These are phyloP conservation scores for Suillus placidus DNA, from an alignment of 768 basidiomycete species.

Conservation along the genomic window DNA sequence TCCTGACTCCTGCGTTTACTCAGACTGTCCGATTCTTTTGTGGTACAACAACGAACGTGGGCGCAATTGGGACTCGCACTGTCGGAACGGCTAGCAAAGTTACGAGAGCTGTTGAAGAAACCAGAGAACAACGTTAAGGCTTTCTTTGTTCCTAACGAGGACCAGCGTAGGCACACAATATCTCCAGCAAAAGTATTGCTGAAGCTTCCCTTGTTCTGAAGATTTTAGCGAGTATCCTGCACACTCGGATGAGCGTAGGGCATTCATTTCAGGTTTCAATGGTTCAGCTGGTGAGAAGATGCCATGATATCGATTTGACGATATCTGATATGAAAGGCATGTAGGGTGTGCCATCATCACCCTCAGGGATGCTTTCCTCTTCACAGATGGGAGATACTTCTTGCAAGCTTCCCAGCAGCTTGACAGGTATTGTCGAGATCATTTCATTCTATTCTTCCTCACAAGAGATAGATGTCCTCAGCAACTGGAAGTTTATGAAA, in stretches of 20 bases:
- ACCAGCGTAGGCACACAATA: slow-evolving; percentile 69
- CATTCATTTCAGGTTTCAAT: slow-evolving; percentile 90
- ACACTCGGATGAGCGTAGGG: slow-evolving; percentile 79
- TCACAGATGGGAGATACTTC: slow-evolving; percentile 96
- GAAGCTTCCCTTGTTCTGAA: slow-evolving; percentile 30
- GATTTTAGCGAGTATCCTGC: slow-evolving; percentile 92
- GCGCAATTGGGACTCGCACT: slow-evolving; percentile 36
- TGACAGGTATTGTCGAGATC: slow-evolving; percentile 57
- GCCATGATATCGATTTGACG: background rate
- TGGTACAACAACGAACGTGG: slow-evolving; percentile 37
- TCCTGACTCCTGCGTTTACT: slow-evolving; percentile 16
- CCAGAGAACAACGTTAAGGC: slow-evolving; percentile 61
- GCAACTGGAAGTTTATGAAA: slow-evolving; percentile 94
- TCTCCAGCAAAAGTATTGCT: background rate
- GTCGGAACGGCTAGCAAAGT: slow-evolving; percentile 53
- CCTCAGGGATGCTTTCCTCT: slow-evolving; percentile 69
- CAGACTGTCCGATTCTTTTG: slow-evolving; percentile 13
- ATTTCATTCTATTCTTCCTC: background rate
- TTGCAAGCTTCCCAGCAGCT: slow-evolving; percentile 91
- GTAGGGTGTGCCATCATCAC: slow-evolving; percentile 81
- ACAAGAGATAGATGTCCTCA: slow-evolving; percentile 26
- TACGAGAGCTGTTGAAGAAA: slow-evolving; percentile 73
- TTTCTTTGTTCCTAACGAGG: slow-evolving; percentile 87
- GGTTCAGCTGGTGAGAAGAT: slow-evolving; percentile 82
- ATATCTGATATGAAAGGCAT: slow-evolving; percentile 13